Conservation (phyloP, 2,329 filamentous ascomycete species). For the Colletotrichum sp. region DNA sequence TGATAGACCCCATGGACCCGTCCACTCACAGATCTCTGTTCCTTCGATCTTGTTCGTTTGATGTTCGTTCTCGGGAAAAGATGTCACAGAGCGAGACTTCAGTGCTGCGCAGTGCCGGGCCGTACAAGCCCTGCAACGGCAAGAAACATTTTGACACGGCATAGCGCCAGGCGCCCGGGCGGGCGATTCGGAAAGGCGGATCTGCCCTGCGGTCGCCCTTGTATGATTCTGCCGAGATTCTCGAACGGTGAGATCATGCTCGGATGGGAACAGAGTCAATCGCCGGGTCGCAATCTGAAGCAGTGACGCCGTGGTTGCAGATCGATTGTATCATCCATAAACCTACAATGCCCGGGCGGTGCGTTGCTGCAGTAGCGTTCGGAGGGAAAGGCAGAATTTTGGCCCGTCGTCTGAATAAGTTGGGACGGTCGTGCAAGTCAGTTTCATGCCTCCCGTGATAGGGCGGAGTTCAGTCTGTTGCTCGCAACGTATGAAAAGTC, state of each 20-base stretch:
- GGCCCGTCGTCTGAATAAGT: slow-evolving; percentile 10
- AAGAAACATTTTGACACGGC: background rate
- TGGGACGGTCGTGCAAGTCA: slow-evolving; percentile 10
- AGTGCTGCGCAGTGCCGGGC: slow-evolving; percentile 2
- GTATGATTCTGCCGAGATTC: background rate
- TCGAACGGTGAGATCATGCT: slow-evolving; percentile 8
- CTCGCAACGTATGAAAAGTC: background rate
- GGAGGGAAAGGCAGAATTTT: background rate
- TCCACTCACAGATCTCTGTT: background rate
- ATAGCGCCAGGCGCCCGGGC: background rate
- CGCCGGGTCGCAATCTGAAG: slow-evolving; percentile 1
- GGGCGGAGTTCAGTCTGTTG: slow-evolving; percentile 4
- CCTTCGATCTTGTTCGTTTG: background rate
- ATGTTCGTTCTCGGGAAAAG: background rate
- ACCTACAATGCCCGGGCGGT: slow-evolving; percentile 9
- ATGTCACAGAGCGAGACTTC: background rate
- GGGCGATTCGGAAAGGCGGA: background rate
- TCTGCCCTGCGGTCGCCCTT: background rate
- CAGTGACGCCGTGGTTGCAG: slow-evolving; percentile 19
- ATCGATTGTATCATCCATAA: slow-evolving; percentile 18
- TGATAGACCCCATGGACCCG: background rate
- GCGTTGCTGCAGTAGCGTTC: background rate
- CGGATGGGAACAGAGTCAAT: background rate
- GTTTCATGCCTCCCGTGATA: slow-evolving; percentile 6
- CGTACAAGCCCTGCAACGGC: background rate